These are phyloP conservation scores for Sphagnum magellanicum DNA, from an alignment of 228 moss, liverwort and hornwort genomes.

Conservation along the genomic window DNA sequence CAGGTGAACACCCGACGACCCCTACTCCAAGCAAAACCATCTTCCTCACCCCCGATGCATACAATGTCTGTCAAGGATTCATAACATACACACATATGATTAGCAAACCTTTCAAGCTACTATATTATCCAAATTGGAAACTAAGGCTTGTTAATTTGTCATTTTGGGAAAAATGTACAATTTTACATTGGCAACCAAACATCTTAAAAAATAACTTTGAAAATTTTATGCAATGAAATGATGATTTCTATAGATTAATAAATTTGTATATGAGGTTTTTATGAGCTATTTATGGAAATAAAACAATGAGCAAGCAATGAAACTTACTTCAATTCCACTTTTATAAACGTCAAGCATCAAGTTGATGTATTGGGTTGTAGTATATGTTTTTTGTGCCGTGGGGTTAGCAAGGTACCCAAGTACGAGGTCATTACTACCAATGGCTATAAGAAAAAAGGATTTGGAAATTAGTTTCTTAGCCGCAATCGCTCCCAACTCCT, in stretches of 20 bases:
- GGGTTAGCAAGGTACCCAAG: not conserved
- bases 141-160: too few species aligned
- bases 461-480: conserved; percentile 2
- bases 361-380: not conserved
- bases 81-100: not conserved
- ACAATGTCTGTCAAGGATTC: not conserved
- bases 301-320: not conserved
- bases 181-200: not conserved
- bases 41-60: conserved; percentile 3
- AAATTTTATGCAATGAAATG: not conserved
- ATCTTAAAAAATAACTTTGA: not conserved
- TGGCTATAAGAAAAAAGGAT: not conserved
- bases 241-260: not conserved
- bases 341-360: not conserved
- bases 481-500: not conserved
- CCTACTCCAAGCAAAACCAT: not conserved
- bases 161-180: not conserved
- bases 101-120: too few species aligned
- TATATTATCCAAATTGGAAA: too few species aligned
- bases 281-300: not conserved
- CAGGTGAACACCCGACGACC: conserved; percentile 2
- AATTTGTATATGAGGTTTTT: not conserved
- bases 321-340: not conserved
- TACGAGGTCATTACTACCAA: not conserved
- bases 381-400: not conserved